These are phyloP conservation scores for Saitozyma podzolica DNA, from an alignment of 768 basidiomycete genomes.

Conservation along the genomic window DNA sequence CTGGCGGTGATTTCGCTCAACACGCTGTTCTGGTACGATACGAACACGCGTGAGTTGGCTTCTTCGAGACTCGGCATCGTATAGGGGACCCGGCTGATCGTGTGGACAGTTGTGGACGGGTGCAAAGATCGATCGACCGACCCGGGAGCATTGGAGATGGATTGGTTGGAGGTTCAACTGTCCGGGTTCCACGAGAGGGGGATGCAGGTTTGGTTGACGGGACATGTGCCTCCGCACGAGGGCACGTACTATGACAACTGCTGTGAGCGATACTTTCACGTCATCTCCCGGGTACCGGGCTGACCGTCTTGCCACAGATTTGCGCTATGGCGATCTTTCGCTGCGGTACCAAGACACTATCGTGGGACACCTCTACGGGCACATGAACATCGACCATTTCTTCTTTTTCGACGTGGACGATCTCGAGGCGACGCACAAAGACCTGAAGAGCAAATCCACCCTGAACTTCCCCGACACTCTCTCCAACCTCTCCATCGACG, in stretches of 20 bases:
- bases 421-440: constrained; percentile 36
- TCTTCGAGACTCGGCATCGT: not conserved
- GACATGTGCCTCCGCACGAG: constrained; percentile 81
- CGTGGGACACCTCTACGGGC: constrained; percentile 73
- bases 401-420: constrained; percentile 54
- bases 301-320: constrained; percentile 55
- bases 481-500: not conserved
- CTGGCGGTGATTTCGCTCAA: constrained; percentile 82
- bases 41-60: constrained; percentile 69
- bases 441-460: not conserved
- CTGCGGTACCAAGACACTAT: constrained; percentile 83
- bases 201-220: constrained; percentile 66
- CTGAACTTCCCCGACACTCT: not conserved
- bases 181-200: constrained; percentile 65
- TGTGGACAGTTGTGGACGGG: constrained; percentile 67
- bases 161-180: constrained; percentile 88
- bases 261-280: constrained; percentile 57
- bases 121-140: constrained; percentile 66
- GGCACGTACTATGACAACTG: constrained; percentile 83
- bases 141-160: constrained; percentile 83
- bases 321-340: constrained; percentile 59
- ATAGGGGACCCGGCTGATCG: not conserved
- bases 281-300: not conserved
- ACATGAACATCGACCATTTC: constrained; percentile 69
- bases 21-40: constrained; percentile 87